Evolutionary conservation across 2,329 filamentous ascomycete genomes (phyloP), one percentile per base, ranked within the genome.

Genomic region (Cylindrodendrum hubeiense): DNA sequence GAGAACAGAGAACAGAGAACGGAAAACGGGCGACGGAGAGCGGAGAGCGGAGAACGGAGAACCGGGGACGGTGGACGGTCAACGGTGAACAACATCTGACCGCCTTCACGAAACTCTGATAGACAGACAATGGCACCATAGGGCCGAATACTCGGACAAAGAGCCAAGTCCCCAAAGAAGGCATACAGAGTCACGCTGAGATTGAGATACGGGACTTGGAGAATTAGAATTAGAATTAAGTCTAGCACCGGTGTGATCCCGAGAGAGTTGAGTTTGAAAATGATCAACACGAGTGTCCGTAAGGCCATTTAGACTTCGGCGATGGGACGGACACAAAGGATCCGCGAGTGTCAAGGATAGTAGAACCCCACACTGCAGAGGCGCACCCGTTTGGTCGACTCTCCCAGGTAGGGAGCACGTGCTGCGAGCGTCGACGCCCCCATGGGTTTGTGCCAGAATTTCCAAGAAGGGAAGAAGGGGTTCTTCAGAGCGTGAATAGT

Each of bases 301-400:
- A 59, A 55, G 61, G 61, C 50, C 43, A 64, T 60, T 59, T 64
- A 60, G 61, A 54, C 55, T 64, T 60, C 51, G 21, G 28, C 22
- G 22, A 59, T 63, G 54, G 43, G 53, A 15, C 37, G 21, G 13
- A 19, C n/a, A n/a, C n/a, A 39, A 62, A 57, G 44, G 44, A 62
- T 58, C 39, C 44, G 26, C 53, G 47, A 24, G 50, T 28, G 33
- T 41, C 43, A 55, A 39, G 61, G 43, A 49, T 50, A 33, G 44
- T 5, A 19, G 49, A 53, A 50, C 50, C 50, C 61, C 61, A 59
- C 50, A 50, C 49, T 55, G 44, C 24, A 49, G 52, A 55, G 30
- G 50, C 60, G 55, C 60, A 47, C 7, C 5, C 43, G 21, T 5
- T 24, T 58, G 21, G 10, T 19, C 21, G 3, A 21, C 19, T 28